Base-by-base conservation (phyloP, 257 asterid genomes). In the Solanum pimpinellifolium region DNA sequence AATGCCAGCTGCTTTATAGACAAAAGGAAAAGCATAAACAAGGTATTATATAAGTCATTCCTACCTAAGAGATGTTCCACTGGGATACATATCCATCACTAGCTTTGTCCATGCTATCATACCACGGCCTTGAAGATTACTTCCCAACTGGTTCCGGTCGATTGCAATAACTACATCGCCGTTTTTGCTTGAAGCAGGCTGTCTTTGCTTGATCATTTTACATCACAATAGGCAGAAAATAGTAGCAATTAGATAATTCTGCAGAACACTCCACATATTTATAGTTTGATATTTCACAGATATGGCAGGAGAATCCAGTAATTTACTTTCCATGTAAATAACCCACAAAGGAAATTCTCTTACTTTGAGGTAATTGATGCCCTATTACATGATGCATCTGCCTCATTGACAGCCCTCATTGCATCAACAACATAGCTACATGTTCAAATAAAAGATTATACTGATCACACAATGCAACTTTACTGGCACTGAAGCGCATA, bases 111-210 rank as follows among this genome's bases (percentile, higher is more conserved):
- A 97, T 75, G 98, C 91, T 81, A 94, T 90, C 73, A 93, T 90
- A 89, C 94, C 92, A 86, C 91, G 92, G 85, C 91, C 90, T 44
- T 87, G 91, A 87, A 91, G 89, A 90, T 88, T 91, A 90, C 92
- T 92, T 86, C 94, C 94, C 59, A 86, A 21, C 72, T 89, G 90
- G 90, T 83, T 87, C 52, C 85, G 15, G 81, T 94, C 98, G 86
- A 96, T 92, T 49, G 92, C 89, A 92, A 97, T 91, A 75, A 89
- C 91, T 78, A 95, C 94, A 89, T 89, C 92, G 47, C 95, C 97
- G 89, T 92, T 94, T 91, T 94, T 95, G 98, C 98, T 96, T 90
- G 99, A 93, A 91, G 98, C 99, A 82, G 98, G 98, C 89, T 95
- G 99, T 92, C 99, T 96, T 97, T 94, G 93, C 98, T 95, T 94